phyloP scores from a whole-genome alignment of 192 early-diverging fungal genomes.

The Mortierella antarctica region DNA sequence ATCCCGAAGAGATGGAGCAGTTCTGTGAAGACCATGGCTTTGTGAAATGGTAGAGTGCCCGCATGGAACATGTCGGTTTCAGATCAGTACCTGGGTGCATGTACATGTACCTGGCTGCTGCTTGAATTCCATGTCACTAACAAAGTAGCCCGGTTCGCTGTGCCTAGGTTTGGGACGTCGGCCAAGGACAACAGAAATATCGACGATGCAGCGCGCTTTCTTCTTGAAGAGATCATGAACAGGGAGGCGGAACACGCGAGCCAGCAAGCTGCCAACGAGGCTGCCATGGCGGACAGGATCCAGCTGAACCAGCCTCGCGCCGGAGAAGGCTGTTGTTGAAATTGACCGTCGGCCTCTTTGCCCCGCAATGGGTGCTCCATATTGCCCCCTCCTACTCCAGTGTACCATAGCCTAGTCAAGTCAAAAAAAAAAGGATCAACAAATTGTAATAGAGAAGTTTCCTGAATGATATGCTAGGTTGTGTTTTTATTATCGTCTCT shows the following conservation, averaged over 20 bases:
- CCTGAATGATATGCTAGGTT: too few relatives aligned
- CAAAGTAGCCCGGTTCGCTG: neutral
- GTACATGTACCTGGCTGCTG: too few relatives aligned
- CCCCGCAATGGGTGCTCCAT: too few relatives aligned
- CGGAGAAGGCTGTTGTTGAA: conserved; percentile 31
- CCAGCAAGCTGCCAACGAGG: conserved; percentile 12
- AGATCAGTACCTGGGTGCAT: too few relatives aligned
- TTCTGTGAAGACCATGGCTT: conserved; percentile 66
- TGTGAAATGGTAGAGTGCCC: conserved; percentile 55
- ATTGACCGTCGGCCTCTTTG: neutral
- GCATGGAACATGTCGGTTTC: too few relatives aligned
- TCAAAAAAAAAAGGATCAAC: too few relatives aligned
- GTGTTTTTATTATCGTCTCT: neutral
- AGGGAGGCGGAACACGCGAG: conserved; percentile 52
- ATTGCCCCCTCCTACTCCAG: too few relatives aligned
- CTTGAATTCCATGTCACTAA: too few relatives aligned
- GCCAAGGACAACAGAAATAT: conserved; percentile 71
- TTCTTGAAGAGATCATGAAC: conserved; percentile 58
- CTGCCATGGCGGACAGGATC: conserved; percentile 9
- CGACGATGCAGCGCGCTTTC: conserved; percentile 63
- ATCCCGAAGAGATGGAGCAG: conserved; percentile 56
- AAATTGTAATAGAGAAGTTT: too few relatives aligned
- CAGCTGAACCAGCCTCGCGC: conserved; percentile 24
- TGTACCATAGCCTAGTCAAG: too few relatives aligned
- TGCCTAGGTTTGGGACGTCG: conserved; percentile 67